phyloP scores from a whole-genome alignment of 306 rosid genomes.

The cucumber (Cucumis sativus) region Cucumber_9930_V3 NC_026655.2:8559501-8560000 shows the following conservation, averaged over 20 bases:
- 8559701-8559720: not conserved
- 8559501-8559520: not conserved
- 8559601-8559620: not conserved
- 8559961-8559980: too few relatives aligned
- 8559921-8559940: slow-evolving; percentile 82
- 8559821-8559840: not conserved
- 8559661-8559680: not conserved
- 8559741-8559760: not conserved
- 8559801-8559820: not conserved
- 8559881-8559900: slow-evolving; percentile 51
- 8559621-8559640: not conserved
- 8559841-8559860: slow-evolving; percentile 65
- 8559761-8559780: not conserved
- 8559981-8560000: too few relatives aligned
- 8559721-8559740: not conserved
- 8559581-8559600: not conserved
- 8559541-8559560: not conserved
- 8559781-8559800: not conserved
- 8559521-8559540: not conserved
- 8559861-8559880: slow-evolving; percentile 88
- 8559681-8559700: not conserved
- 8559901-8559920: slow-evolving; percentile 59
- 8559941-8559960: slow-evolving; percentile 38
- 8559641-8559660: not conserved
- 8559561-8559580: not conserved